Evolutionary conservation across 2,329 filamentous ascomycete species (phyloP).

Genomic region (Ilyonectria sp.): DNA sequence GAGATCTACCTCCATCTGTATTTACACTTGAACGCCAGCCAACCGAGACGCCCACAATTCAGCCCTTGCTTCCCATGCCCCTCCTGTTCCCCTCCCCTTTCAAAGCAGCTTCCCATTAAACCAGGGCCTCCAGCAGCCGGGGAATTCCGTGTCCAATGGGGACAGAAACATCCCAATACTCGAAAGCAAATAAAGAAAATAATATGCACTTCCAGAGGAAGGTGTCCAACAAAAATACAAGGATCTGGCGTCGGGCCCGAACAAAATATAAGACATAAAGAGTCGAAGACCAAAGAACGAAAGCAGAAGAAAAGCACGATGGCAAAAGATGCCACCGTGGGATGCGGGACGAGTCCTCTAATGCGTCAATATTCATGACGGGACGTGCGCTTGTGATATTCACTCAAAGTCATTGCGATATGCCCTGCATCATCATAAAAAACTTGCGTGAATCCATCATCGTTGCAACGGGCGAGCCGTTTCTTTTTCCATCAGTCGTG

Average conservation of each 20-base stretch:
- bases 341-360: conserved; percentile 9
- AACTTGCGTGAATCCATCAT: conserved; percentile 48
- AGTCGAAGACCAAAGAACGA: conserved; percentile 15
- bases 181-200: conserved; percentile 9
- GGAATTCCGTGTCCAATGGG: conserved; percentile 1
- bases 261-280: conserved; percentile 29
- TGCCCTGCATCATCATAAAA: conserved; percentile 49
- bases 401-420: conserved; percentile 47
- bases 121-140: conserved; percentile 24
- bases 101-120: conserved; percentile 28
- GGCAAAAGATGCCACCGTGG: conserved; percentile 11
- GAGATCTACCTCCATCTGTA: conserved; percentile 44
- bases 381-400: conserved; percentile 38
- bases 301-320: conserved; percentile 5
- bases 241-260: conserved; percentile 30
- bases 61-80: conserved; percentile 27
- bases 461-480: conserved; percentile 39
- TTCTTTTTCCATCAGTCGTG: conserved; percentile 43
- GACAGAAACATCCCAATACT: conserved; percentile 1
- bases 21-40: conserved; percentile 40
- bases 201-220: conserved; percentile 25
- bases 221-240: conserved; percentile 24
- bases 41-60: conserved; percentile 38
- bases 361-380: conserved; percentile 22
- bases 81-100: conserved; percentile 9